A percentile compares a stretch with the other conserved stretches of the same genome.
Conservation (phyloP, 176 grass and related monocot species). For the Bothriochloa decipiens region DNA sequence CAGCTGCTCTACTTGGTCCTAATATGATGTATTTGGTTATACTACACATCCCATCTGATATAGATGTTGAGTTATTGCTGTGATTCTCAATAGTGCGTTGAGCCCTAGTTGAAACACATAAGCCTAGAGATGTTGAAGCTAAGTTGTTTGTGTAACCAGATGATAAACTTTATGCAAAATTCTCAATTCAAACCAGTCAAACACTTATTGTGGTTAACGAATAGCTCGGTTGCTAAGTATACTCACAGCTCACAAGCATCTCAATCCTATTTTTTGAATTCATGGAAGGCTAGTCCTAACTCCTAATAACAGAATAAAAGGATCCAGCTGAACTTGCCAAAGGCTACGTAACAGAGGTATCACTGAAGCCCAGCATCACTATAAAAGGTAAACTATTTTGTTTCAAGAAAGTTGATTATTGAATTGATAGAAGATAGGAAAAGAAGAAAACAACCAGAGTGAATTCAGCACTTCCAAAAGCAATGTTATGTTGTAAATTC, state of each 20-base stretch:
- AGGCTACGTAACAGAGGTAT: not conserved
- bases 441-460: constrained; percentile 1
- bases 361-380: not conserved
- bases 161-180: constrained; percentile 8
- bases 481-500: constrained; percentile 10
- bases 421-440: not conserved
- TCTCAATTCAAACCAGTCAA: not conserved
- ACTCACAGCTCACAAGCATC: not conserved
- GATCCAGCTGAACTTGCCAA: not conserved
- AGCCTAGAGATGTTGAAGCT: not conserved
- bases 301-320: not conserved
- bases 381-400: not conserved
- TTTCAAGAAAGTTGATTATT: not conserved
- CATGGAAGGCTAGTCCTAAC: not conserved
- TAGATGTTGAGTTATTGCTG: not conserved
- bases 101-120: not conserved
- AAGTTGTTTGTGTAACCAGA: not conserved
- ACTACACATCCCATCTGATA: not conserved
- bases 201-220: not conserved
- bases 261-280: constrained; percentile 15
- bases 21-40: constrained; percentile 1
- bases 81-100: not conserved
- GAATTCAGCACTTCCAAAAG: not conserved
- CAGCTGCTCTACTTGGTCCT: not conserved
- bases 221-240: not conserved